Evolutionary conservation across 1,284 basidiomycete genomes (phyloP), one percentile per base, ranked within the genome.

Genomic region (Ceratobasidium sp.): DNA sequence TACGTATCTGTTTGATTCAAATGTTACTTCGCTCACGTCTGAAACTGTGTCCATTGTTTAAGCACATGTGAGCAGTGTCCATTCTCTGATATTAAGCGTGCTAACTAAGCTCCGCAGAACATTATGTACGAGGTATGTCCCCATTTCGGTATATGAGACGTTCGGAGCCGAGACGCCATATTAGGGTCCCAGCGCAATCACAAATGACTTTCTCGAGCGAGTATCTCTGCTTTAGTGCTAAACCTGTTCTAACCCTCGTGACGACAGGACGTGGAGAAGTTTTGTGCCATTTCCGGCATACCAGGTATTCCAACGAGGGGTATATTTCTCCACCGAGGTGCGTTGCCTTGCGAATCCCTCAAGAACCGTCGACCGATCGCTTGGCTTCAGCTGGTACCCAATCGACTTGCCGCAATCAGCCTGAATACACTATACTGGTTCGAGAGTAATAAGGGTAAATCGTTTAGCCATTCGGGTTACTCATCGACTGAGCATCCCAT

Each of bases 381-480:
- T 23, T 1, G 48, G 4, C 64, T 65, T 2, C 44, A 74, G 69
- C 38, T 69, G 65, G 77, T 70, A 57, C 46, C 93, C 0, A 88
- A 92, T 81, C 83, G 89, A 73, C 82, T 97, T 35, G 94, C 94
- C 8, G 94, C 93, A 62, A 91, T 98, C 83, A 93, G 92, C 80
- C 86, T 98, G 78, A 98, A 97, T 85, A 97, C 96, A 1, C 89
- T 98, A 85, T 98, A 96, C 85, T 97, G 95, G 86, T 98, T 94
- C 84, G 93, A 95, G 82, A 92, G 92, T 46, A 98, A 98, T 86
- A 94, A 95, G 86, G 93, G 94, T 91, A 81, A 82, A 86, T 80
- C 50, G 23, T 77, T 68, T 70, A 78, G 46, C 46, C 35, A 77
- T 69, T 75, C 69, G 41, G 33, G 30, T 16, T 50, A 7, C 16